Evolutionary conservation across 805 yeast genomes (phyloP), one percentile per base, ranked within the genome.

Genomic region (Metschnikowia matae): DNA sequence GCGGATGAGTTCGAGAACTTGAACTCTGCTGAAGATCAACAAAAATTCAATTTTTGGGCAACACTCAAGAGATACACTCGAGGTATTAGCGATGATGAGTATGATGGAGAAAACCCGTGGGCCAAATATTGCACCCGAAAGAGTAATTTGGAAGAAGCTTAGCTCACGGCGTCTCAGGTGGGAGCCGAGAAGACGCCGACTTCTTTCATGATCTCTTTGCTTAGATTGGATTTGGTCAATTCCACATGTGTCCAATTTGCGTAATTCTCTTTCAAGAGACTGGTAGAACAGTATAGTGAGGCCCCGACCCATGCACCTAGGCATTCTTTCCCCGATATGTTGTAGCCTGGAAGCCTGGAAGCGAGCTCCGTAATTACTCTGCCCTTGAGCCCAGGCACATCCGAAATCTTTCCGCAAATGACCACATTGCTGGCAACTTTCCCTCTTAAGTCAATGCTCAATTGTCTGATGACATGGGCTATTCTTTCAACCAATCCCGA

Each of bases 271-370:
- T 53, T 51, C n/a, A 54, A 47, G 8, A 58, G 43, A 10, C 55
- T 53, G 20, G 58, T 55, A 21, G 60, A 52, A 40, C 60, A 54
- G 46, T 58, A 58, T 13, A 58, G 40, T 6, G 61, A 58, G 4
- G 61, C 60, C 10, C 61, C 61, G 3, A 48, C 44, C 59, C 57
- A 56, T 5, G 60, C 46, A 2, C 61, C 60, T 21, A 57, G 48
- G 31, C 52, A 43, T 17, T 40, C 46, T 17, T 54, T 55, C 15
- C 50, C 58, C 6, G 49, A 38, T 6, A 50, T 46, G 6, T 41
- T 5, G 26, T 42, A 23, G 1, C 41, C 34, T 4, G 54, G 56
- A 3, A 50, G 32, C 33, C 18, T 17, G 7, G 20, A n/a, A 14
- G 52, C 48, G n/a, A 51, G 33, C 7, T 51, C 52, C 2, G 48